A percentile compares a stretch with the other conserved stretches of the same genome.
Conservation (phyloP, 148 eudicot species). For the Limonium bicolor region DNA sequence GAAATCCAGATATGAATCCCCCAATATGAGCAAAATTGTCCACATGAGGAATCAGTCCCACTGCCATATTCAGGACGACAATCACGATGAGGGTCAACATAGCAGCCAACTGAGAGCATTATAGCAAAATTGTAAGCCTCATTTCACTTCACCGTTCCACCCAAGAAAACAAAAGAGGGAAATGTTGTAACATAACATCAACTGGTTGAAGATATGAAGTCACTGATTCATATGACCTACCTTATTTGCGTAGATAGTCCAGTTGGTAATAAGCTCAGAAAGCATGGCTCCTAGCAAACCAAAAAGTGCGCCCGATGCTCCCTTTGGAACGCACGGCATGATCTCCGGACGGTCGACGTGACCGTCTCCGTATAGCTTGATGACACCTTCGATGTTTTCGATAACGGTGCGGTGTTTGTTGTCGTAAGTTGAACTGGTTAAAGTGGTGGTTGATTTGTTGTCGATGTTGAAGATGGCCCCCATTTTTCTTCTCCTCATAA, state of each 20-base stretch:
- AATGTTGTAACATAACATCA: background rate
- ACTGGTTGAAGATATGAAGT: background rate
- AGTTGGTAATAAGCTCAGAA: constrained; percentile 64
- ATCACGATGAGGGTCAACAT: constrained; percentile 27
- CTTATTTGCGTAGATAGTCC: constrained; percentile 59
- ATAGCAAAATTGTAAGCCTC: background rate
- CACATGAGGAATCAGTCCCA: constrained; percentile 52
- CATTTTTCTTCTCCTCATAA: too few relatives aligned
- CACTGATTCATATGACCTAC: constrained; percentile 3
- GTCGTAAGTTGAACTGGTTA: too few relatives aligned
- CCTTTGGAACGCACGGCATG: constrained; percentile 31
- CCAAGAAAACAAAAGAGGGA: background rate
- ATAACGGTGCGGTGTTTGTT: too few relatives aligned
- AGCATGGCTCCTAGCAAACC: constrained; percentile 85
- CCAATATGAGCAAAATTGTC: constrained; percentile 58
- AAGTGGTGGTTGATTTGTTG: too few relatives aligned
- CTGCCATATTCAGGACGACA: constrained; percentile 28
- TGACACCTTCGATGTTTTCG: too few relatives aligned
- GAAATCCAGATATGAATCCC: constrained; percentile 50
- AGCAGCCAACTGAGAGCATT: constrained; percentile 28
- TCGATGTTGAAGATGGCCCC: too few relatives aligned
- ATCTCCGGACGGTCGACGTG: too few relatives aligned
- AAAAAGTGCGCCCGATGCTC: constrained; percentile 71
- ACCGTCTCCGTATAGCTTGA: too few relatives aligned
- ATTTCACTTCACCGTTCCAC: background rate